Evolutionary conservation across 2,329 filamentous ascomycete genomes (phyloP).

Genomic region (Bipolaris oryzae): DNA sequence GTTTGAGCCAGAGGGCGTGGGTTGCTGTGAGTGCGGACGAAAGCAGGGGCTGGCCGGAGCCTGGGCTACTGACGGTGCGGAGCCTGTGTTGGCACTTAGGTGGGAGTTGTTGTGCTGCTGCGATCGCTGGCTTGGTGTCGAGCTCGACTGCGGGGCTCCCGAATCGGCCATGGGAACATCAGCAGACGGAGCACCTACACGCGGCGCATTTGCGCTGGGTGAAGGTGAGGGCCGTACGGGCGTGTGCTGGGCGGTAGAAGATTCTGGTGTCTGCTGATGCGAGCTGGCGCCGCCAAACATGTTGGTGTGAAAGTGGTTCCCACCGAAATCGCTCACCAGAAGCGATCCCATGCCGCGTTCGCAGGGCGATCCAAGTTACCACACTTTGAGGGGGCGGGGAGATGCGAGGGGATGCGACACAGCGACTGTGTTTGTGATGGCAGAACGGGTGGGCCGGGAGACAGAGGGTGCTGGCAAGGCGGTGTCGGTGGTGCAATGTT

Average conservation of each 20-base stretch:
- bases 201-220: slow-evolving; percentile 31
- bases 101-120: slow-evolving; percentile 32
- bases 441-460: slow-evolving; percentile 20
- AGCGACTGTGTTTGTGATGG: slow-evolving; percentile 15
- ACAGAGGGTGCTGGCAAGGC: slow-evolving; percentile 21
- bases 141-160: slow-evolving; percentile 38
- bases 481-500: slow-evolving; percentile 21
- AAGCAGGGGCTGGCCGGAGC: slow-evolving; percentile 45
- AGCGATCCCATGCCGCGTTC: slow-evolving; percentile 65
- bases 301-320: slow-evolving; percentile 75
- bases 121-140: slow-evolving; percentile 36
- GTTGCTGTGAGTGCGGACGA: slow-evolving; percentile 43
- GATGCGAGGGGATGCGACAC: slow-evolving; percentile 18
- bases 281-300: slow-evolving; percentile 61
- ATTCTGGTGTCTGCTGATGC: slow-evolving; percentile 50
- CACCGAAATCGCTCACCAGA: slow-evolving; percentile 71
- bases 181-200: slow-evolving; percentile 32
- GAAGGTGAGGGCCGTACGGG: slow-evolving; percentile 43
- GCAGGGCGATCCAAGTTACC: slow-evolving; percentile 21
- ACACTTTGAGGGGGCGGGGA: slow-evolving; percentile 5
- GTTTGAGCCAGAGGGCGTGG: slow-evolving; percentile 31
- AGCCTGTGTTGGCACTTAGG: slow-evolving; percentile 21
- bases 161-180: slow-evolving; percentile 51
- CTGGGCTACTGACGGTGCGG: slow-evolving; percentile 26
- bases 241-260: slow-evolving; percentile 43